Percentiles rank a stretch among this genome's conserved stretches.
Conservation (phyloP, 805 yeast species). For the Cyberlindnera bimundalis region DNA sequence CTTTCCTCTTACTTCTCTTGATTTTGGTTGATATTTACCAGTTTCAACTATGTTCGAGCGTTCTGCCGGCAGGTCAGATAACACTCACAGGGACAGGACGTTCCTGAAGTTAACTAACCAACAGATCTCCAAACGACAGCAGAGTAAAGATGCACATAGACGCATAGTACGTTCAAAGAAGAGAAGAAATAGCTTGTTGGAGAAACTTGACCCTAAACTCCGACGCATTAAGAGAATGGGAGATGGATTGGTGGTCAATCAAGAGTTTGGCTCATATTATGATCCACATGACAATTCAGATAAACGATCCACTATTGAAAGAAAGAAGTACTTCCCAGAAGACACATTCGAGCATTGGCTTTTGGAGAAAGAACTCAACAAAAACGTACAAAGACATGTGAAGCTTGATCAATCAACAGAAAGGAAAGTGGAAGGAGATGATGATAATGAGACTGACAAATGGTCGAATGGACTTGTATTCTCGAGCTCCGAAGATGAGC, state of each 20-base stretch:
- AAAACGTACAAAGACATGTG: constrained; percentile 5
- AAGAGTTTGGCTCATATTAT: neutral
- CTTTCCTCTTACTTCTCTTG: no score
- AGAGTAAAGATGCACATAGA: neutral
- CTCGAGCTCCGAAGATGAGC: constrained; percentile 1
- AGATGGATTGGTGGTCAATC: neutral
- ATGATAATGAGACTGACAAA: neutral
- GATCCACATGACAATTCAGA: constrained; percentile 1
- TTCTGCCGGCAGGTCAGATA: neutral
- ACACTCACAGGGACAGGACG: neutral
- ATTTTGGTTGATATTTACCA: no score
- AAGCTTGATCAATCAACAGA: neutral
- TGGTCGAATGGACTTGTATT: neutral
- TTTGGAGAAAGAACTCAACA: constrained; percentile 15
- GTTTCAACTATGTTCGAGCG: constrained; percentile 2
- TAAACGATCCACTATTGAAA: neutral
- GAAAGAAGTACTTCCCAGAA: constrained; percentile 13
- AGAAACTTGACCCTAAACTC: neutral
- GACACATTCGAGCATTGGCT: constrained; percentile 26
- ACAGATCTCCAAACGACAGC: neutral
- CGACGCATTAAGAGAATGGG: neutral
- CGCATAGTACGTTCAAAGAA: neutral
- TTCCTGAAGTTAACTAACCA: neutral
- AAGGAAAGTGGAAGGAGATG: neutral
- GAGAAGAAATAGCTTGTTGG: neutral